Percentiles rank a stretch among this genome's conserved stretches.
Conservation (phyloP, 805 yeast genomes). For the Suhomyces kilbournensis region DNA sequence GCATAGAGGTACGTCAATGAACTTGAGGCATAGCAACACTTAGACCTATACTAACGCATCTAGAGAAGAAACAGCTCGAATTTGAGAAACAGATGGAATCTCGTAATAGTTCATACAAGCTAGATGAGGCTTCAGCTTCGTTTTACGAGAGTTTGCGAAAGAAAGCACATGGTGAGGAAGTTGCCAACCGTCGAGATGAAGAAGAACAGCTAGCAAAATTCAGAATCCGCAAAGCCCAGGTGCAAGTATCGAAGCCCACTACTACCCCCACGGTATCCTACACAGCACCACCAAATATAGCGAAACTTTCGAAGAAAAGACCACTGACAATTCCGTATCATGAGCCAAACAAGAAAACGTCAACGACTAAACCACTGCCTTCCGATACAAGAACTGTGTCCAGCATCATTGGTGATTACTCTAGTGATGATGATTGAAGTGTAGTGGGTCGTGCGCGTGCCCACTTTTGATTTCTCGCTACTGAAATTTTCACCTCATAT, state of each 20-base stretch:
- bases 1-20: conserved; percentile 31
- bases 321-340: not conserved
- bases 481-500: not conserved
- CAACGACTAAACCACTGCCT: not conserved
- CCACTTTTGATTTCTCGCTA: not conserved
- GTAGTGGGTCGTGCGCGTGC: not conserved
- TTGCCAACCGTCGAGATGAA: conserved; percentile 19
- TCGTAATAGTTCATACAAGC: conserved; percentile 39
- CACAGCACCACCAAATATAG: not conserved
- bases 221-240: not conserved
- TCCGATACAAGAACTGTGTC: not conserved
- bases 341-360: not conserved
- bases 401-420: conserved; percentile 1
- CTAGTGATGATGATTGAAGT: not conserved
- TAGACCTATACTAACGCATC: conserved; percentile 9
- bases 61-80: conserved; percentile 33
- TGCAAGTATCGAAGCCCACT: not conserved
- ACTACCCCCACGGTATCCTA: not conserved
- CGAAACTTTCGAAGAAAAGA: not conserved
- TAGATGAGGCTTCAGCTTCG: conserved; percentile 34
- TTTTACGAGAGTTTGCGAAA: conserved; percentile 30
- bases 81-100: conserved; percentile 26
- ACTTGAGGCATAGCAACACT: no score
- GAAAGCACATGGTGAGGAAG: conserved; percentile 17
- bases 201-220: conserved; percentile 13